A percentile compares a stretch with the other conserved stretches of the same genome.
phyloP scores from a whole-genome alignment of 2,329 filamentous ascomycete genomes.

The Ambrosiella beaveri region DNA sequence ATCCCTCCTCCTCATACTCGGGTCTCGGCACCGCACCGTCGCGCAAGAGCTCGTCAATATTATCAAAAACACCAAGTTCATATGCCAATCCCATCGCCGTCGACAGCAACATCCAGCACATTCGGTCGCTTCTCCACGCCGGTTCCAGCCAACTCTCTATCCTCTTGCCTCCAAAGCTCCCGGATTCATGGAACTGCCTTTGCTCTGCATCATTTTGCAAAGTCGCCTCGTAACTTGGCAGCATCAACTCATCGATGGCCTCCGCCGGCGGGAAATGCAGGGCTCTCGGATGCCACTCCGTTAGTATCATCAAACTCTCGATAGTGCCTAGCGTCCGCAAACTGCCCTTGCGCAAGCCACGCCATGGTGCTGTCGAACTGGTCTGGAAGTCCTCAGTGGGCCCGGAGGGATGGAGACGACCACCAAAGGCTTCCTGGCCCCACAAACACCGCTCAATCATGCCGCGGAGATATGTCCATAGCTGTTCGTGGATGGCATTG shows the following conservation, averaged over 20 bases:
- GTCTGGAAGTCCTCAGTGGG: slow-evolving; percentile 47
- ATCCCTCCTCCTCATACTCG: slow-evolving; percentile 57
- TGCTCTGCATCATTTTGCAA: slow-evolving; percentile 23
- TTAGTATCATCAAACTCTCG: slow-evolving; percentile 82
- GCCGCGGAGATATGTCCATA: slow-evolving; percentile 84
- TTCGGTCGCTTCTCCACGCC: slow-evolving; percentile 82
- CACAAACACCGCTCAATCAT: slow-evolving; percentile 94
- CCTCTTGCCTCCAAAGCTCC: slow-evolving; percentile 52
- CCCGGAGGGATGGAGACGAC: slow-evolving; percentile 10
- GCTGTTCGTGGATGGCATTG: slow-evolving; percentile 81
- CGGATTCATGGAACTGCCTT: slow-evolving; percentile 15
- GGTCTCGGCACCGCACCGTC: slow-evolving; percentile 41
- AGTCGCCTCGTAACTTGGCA: slow-evolving; percentile 38
- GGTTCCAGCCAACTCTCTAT: slow-evolving; percentile 96
- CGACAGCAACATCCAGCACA: slow-evolving; percentile 95
- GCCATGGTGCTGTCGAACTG: slow-evolving; percentile 52
- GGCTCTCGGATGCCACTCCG: slow-evolving; percentile 91
- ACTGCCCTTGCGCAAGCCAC: slow-evolving; percentile 57
- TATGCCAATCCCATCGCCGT: slow-evolving; percentile 80
- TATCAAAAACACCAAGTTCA: slow-evolving; percentile 88
- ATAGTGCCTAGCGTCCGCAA: slow-evolving; percentile 82
- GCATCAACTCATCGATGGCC: slow-evolving; percentile 49
- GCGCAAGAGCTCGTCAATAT: slow-evolving; percentile 55
- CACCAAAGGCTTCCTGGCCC: slow-evolving; percentile 86
- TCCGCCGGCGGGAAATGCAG: slow-evolving; percentile 84